Base-by-base conservation (phyloP, 116 monocot species). In the Papilionanthe hybrid region DNA sequence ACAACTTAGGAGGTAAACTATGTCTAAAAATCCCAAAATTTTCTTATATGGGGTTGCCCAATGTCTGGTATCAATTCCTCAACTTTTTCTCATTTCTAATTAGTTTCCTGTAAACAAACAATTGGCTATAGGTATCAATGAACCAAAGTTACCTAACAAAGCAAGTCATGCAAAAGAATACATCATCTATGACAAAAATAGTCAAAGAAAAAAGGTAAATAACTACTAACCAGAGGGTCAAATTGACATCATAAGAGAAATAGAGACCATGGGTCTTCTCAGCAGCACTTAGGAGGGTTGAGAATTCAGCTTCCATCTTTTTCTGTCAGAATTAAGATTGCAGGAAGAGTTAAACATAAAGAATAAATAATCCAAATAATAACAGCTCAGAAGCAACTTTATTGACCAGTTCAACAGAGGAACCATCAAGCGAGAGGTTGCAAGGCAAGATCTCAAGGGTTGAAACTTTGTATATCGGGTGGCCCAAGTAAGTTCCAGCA, bases 201-300 rank as follows among this genome's bases (percentile, higher is more conserved):
- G 37, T 69, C 2, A 37, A 65, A 49, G 2, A 28, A 73, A 43
- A 42, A 72, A 43, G 29, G 13, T 43, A 18, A 58, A 73, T 42
- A 79, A 74, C 6, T 65, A 83, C 82, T 56, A 68, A 95, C 99
- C 90, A 84, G 72, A 99, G 90, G 43, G 99, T 99, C 83, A 99
- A 79, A 72, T 99, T 99, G 66, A 92, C 84, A 83, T 99, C 90
- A 88, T 99, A 99, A 32, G 99, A 99, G 87, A 99, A 99, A 86
- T 91, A 95, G 32, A 99, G 86, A 72, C 99, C 99, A 82, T 82
- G 66, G 58, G 90, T 90, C 77, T 75, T 91, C 79, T 95, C 84
- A 75, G 89, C 93, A 87, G 87, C 91, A 81, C 85, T 87, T 83
- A 99, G 81, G 55, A 99, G 87, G 44, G 77, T 75, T 84, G 91